Percentiles rank a stretch among this genome's conserved stretches.
phyloP scores from a whole-genome alignment of 371 early-diverging fungal species.

The Chytridiales sp. region DNA sequence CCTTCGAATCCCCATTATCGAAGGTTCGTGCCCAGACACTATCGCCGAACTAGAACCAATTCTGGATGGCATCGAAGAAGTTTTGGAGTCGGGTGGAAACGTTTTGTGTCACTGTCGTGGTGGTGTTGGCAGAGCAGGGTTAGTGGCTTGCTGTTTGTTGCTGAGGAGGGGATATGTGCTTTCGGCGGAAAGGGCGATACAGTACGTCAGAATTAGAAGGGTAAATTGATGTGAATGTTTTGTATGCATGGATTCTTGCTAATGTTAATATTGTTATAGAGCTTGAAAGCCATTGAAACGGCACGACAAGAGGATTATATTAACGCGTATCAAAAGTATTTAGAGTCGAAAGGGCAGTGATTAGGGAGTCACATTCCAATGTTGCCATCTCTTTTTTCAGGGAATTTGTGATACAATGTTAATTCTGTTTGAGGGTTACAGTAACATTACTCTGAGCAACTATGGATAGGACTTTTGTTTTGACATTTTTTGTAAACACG shows the following conservation, averaged over 20 bases:
- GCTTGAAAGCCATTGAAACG: constrained; percentile 70
- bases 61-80: constrained; percentile 54
- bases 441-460: no score
- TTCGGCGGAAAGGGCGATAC: constrained; percentile 56
- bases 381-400: no score
- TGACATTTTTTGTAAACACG: no score
- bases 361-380: no score
- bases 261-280: constrained; percentile 15
- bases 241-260: background rate
- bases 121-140: constrained; percentile 78
- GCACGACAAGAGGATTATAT: constrained; percentile 65
- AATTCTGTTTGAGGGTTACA: no score
- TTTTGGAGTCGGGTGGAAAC: constrained; percentile 54
- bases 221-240: constrained; percentile 8
- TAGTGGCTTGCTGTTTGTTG: constrained; percentile 75
- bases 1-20: constrained; percentile 67
- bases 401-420: no score
- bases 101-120: constrained; percentile 78
- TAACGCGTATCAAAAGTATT: constrained; percentile 47
- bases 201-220: constrained; percentile 54
- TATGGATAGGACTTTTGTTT: no score
- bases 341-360: constrained; percentile 26
- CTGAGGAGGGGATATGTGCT: constrained; percentile 54
- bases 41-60: constrained; percentile 60
- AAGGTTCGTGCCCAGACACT: constrained; percentile 69